These are phyloP conservation scores for Candida coquimbonensis DNA, from an alignment of 805 yeast species.

Conservation along the genomic window DNA sequence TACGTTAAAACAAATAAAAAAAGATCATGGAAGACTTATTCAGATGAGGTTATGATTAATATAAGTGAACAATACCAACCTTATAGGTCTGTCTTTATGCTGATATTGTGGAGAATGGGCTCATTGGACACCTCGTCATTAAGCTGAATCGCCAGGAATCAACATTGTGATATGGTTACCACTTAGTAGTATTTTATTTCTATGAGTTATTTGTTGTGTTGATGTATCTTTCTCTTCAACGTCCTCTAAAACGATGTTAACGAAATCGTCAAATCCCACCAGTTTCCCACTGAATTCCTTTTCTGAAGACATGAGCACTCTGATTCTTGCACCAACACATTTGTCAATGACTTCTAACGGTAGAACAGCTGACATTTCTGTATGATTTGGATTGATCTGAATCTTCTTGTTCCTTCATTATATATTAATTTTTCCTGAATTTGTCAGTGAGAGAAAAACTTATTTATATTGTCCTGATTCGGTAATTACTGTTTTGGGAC, in stretches of 20 bases:
- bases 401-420: background rate
- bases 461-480: no score
- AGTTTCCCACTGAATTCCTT: slow-evolving; percentile 85
- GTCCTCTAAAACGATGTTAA: slow-evolving; percentile 80
- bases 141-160: slow-evolving; percentile 40
- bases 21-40: slow-evolving; percentile 60
- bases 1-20: slow-evolving; percentile 30
- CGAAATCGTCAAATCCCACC: slow-evolving; percentile 92
- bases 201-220: slow-evolving; percentile 37
- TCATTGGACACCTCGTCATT: slow-evolving; percentile 1
- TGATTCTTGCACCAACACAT: slow-evolving; percentile 72
- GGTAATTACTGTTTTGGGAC: no score
- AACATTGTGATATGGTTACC: slow-evolving; percentile 71
- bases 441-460: no score
- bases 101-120: slow-evolving; percentile 61
- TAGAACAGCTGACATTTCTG: slow-evolving; percentile 19
- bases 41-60: slow-evolving; percentile 48
- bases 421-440: background rate
- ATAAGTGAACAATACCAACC: slow-evolving; percentile 60
- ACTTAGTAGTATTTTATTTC: slow-evolving; percentile 59
- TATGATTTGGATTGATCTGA: background rate
- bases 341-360: slow-evolving; percentile 87
- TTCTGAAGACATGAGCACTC: slow-evolving; percentile 55
- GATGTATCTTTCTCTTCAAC: slow-evolving; percentile 56
- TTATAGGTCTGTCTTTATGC: slow-evolving; percentile 59